These are phyloP conservation scores for Xylaria cubensis DNA, from an alignment of 495 filamentous ascomycete genomes.

Conservation along the genomic window DNA sequence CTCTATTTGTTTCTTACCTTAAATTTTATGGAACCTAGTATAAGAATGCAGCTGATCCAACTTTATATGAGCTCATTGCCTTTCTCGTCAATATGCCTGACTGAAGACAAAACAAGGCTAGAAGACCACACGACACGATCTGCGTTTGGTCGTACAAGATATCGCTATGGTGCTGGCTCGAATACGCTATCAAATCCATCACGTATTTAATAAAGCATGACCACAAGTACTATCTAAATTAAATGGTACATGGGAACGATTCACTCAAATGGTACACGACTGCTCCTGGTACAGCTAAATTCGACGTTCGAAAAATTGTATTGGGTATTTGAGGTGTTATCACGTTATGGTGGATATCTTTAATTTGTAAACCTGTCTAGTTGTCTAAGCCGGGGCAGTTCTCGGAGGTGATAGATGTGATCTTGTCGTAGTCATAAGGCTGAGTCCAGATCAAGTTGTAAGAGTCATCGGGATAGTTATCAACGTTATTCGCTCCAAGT, in stretches of 20 bases:
- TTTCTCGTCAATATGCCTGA: not conserved
- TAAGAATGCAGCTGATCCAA: not conserved
- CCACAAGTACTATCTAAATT: too few relatives aligned
- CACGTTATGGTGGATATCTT: not conserved
- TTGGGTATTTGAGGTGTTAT: not conserved
- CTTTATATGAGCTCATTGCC: not conserved
- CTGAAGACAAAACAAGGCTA: too few relatives aligned
- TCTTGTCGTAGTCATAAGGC: conserved; percentile 47
- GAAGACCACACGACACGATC: too few relatives aligned
- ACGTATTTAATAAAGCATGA: too few relatives aligned
- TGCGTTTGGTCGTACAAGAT: too few relatives aligned
- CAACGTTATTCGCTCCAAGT: conserved; percentile 48
- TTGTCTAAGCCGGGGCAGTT: conserved; percentile 53
- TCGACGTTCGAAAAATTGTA: not conserved
- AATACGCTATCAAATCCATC: too few relatives aligned
- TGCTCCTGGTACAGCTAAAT: not conserved
- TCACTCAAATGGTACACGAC: too few relatives aligned
- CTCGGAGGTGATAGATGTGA: conserved; percentile 49
- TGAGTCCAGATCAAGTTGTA: conserved; percentile 60
- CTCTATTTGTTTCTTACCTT: not conserved
- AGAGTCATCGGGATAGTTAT: conserved; percentile 37
- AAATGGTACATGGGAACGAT: too few relatives aligned
- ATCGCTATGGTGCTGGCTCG: too few relatives aligned
- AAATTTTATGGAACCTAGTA: not conserved
- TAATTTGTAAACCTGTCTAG: not conserved